Evolutionary conservation across 208 protist genomes (phyloP).

Genomic region (Trichomonas gallinae): DNA sequence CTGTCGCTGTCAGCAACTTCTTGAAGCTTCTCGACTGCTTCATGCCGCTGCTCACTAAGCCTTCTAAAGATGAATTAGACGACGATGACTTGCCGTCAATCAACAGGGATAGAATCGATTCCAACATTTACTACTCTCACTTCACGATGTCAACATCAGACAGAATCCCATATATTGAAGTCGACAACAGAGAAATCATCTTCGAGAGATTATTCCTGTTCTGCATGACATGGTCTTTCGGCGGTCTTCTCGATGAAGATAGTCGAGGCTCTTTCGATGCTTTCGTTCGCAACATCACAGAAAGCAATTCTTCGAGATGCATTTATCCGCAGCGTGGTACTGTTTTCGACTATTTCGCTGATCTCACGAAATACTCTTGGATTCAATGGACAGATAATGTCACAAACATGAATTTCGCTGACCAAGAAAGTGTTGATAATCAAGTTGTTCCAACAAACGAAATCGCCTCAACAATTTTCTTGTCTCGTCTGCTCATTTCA

Average conservation of each 20-base stretch:
- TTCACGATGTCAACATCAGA: slow-evolving; percentile 55
- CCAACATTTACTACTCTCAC: not conserved
- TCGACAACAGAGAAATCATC: slow-evolving; percentile 58
- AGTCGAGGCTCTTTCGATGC: slow-evolving; percentile 64
- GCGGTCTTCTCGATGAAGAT: slow-evolving; percentile 67
- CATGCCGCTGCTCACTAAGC: not conserved
- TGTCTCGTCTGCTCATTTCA: not conserved
- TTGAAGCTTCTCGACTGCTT: not conserved
- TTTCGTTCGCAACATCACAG: slow-evolving; percentile 49
- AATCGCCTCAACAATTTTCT: not conserved
- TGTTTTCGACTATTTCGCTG: slow-evolving; percentile 19
- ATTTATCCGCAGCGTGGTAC: not conserved
- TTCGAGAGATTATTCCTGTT: slow-evolving; percentile 49
- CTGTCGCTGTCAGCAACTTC: not conserved
- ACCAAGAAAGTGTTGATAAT: not conserved
- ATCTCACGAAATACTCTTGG: slow-evolving; percentile 32
- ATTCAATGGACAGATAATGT: not conserved
- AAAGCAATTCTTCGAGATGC: slow-evolving; percentile 65
- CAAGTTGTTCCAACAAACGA: not conserved
- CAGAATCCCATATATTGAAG: slow-evolving; percentile 57
- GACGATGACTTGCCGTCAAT: not conserved
- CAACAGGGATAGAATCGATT: not conserved
- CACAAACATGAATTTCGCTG: not conserved
- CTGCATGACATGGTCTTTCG: slow-evolving; percentile 80
- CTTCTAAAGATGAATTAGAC: not conserved